These are phyloP conservation scores for Kwoniella dendrophila DNA, from an alignment of 768 basidiomycete genomes.

Conservation along the genomic window DNA sequence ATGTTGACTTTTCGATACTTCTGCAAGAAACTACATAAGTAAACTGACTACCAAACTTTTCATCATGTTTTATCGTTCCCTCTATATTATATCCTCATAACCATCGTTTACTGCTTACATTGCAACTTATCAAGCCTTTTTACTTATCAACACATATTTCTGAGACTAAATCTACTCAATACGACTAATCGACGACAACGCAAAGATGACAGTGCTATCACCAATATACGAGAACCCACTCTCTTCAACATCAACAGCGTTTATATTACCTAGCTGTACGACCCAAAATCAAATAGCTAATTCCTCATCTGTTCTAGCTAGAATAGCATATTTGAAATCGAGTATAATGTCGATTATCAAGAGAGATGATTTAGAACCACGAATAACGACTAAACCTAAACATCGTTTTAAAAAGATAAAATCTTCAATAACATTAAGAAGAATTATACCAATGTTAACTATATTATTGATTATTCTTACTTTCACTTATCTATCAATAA, in stretches of 20 bases:
- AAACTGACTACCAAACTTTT: no score
- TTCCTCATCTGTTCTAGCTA: no score
- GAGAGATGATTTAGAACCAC: neutral
- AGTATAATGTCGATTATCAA: neutral
- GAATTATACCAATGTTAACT: slow-evolving; percentile 4
- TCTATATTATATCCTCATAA: neutral
- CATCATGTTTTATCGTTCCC: neutral
- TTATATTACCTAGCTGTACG: neutral
- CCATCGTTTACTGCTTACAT: neutral
- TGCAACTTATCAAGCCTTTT: neutral
- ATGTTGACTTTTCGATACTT: no score
- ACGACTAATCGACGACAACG: neutral
- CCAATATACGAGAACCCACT: slow-evolving; percentile 2
- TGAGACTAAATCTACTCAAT: no score
- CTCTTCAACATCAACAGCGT: neutral
- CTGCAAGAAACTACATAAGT: no score
- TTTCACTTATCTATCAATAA: neutral
- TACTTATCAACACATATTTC: neutral
- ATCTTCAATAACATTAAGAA: neutral
- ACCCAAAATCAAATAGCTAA: no score
- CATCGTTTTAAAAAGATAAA: neutral
- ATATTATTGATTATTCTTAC: slow-evolving; percentile 10
- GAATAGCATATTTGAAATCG: no score
- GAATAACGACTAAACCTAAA: slow-evolving; percentile 9
- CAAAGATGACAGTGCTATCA: slow-evolving; percentile 10